Evolutionary conservation across 2,329 filamentous ascomycete species (phyloP), one percentile per base, ranked within the genome.

Genomic region (Beauveria varroae): DNA sequence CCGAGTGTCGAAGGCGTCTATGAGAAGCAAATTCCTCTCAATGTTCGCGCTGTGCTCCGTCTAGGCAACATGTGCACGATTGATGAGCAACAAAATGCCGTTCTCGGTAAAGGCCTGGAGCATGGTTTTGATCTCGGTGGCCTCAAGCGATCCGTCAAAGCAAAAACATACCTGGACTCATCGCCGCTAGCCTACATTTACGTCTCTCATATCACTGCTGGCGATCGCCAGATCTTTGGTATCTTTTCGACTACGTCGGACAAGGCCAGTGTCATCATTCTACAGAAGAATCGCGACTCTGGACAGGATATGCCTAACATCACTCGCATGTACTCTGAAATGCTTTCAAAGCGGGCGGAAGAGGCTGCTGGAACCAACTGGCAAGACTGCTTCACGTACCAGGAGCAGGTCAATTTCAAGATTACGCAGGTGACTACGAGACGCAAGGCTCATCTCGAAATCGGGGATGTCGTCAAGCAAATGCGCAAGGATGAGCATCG

Each of bases 1-100:
- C 86, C 92, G 0, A 96, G 92, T 72, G 90, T 99, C 1, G 95
- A 99, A 74, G 96, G 96, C 34, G 92, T 99, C 16, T 99, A 99
- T 70, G 96, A 99, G 76, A 93, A 89, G 69, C 89, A 96, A 66
- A 82, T 99, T 1, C 92, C 96, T 1, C 79, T 98, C 6, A 91
- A 90, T 65, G 84, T 96, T 53, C 85, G 93, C 46, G 95, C 93
- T 4, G 84, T 99, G 37, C 82, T 99, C 10, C 90, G 95, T 67
- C 79, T 99, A 1, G 96, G 95, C 47, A 97, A 91, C 68, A 79
- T 90, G 34, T 99, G 95, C 72, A 96, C 91, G 2, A 96, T 99
- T 66, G 95, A 99, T 68, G 90, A 96, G 68, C 87, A 81, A 60
- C 93, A 97, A 67, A 85, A 89, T 63, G 96, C 93, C 67, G 93